Base-by-base conservation (phyloP, 2,329 filamentous ascomycete genomes). In the Ascochyta fabae region DNA sequence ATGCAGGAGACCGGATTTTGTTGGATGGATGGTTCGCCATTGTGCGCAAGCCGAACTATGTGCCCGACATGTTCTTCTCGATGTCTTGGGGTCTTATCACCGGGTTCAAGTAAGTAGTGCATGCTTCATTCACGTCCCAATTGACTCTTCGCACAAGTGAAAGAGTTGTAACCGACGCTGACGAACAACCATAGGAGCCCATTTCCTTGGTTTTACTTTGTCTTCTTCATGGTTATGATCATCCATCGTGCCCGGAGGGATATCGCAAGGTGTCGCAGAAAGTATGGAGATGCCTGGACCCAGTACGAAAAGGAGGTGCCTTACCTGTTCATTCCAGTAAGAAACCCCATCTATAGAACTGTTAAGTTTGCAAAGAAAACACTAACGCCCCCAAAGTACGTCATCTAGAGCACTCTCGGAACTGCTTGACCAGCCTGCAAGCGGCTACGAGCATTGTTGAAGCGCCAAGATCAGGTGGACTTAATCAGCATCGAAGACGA, bases 171-270 rank as follows among this genome's bases (percentile, higher is more conserved):
- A 5, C n/a, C n/a, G 9, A 35, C 33, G 31, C 53, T 56, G 10
- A 56, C 16, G 2, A 2, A 3, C 12, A 12, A 6, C 27, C 24
- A 12, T 5, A 57, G 54, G 44, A 52, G 48, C 26, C 90, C 90
- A 0, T 92, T 93, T 77, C 91, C 91, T 1, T 95, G 91, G 90
- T 94, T 95, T 77, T 93, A 95, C 72, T 88, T 90, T 1, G 74
- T 89, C 41, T 95, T 95, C 80, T 95, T 95, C 75, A 80, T 81
- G 27, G 77, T 78, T 64, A 93, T 93, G 90, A 93, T 94, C 69
- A 80, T 85, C 12, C 91, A 95, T 75, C 87, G 91, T 56, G 88
- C 90, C 8, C 80, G 79, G 61, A 83, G 91, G 58, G 91, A 95
- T 71, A 90, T 92, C 56, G 81, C 88, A 73, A 82, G 86, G 58